Evolutionary conservation across 495 filamentous ascomycete species (phyloP), one percentile per base, ranked within the genome.

Genomic region (Cercophora sp.): DNA sequence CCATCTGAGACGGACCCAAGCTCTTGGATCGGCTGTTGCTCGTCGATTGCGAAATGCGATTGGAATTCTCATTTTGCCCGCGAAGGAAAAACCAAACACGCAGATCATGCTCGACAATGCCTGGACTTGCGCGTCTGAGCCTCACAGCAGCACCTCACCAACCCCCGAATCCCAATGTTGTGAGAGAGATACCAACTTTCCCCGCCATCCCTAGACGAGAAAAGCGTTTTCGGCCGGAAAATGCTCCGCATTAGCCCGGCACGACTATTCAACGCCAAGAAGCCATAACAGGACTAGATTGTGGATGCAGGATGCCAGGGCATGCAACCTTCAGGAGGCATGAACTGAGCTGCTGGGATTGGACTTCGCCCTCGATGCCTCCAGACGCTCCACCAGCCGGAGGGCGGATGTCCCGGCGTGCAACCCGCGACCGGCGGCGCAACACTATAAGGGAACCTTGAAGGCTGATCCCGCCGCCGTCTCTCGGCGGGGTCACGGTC

Each of bases 1-100:
- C 42, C 10, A 27, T 19, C 5, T 46, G 42, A 46, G 42, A 46
- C 42, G 32, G 42, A 46, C 42, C 42, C 42, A 46, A 31, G 42
- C 25, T 31, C 42, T 18, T 31, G 42, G 42, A 31, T 27, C 8
- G 24, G 5, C 10, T 31, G 23, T 6, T 1, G 19, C n/a, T 29
- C 24, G 1, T 46, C 15, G 20, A 4, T 22, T 16, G 23, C 42
- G 13, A 46, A 13, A 16, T 31, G 42, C 26, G 42, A 46, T 46
- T 31, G 42, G 25, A 29, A 11, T 6, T 18, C 10, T 3, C 16
- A 19, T n/a, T 20, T 9, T 39, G n/a, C 34, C 5, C 8, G 5
- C 22, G 36, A 15, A 39, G 29, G 8, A 13, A 32, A 32, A 32
- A 32, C n/a, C n/a, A n/a, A n/a, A n/a, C n/a, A n/a, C n/a, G n/a